Conservation (phyloP, 179 eudicot genomes). For the Monotropa hypopitys region DNA sequence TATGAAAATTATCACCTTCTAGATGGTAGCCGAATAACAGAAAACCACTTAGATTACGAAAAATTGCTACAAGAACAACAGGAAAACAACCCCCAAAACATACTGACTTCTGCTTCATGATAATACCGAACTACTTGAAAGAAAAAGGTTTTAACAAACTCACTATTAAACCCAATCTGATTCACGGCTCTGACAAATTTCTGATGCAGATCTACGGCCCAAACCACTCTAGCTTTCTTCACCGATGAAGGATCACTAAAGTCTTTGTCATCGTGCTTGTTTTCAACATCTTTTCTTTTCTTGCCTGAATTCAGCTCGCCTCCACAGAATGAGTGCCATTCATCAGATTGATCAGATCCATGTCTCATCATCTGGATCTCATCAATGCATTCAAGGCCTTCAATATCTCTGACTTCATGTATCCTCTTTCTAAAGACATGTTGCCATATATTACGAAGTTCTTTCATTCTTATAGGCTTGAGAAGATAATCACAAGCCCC, state of each 20-base stretch:
- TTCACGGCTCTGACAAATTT: constrained; percentile 90
- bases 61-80: neutral
- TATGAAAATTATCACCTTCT: constrained; percentile 8
- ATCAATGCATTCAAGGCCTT: constrained; percentile 44
- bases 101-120: neutral
- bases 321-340: constrained; percentile 30
- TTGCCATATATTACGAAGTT: constrained; percentile 94
- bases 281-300: constrained; percentile 64
- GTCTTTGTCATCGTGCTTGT: constrained; percentile 45
- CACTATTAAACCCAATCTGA: constrained; percentile 88
- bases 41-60: constrained; percentile 2
- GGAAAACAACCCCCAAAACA: neutral
- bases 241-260: constrained; percentile 37
- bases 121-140: neutral
- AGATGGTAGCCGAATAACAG: neutral
- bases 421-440: constrained; percentile 80
- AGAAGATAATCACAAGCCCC: constrained; percentile 85
- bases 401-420: constrained; percentile 79
- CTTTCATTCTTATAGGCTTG: constrained; percentile 89
- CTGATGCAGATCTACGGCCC: constrained; percentile 91
- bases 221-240: constrained; percentile 88
- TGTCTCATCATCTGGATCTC: constrained; percentile 43
- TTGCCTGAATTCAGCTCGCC: constrained; percentile 37
- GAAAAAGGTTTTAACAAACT: constrained; percentile 20
- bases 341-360: constrained; percentile 43